Conservation (phyloP, 345 rosid genomes). For the Ceriops tagal region DNA sequence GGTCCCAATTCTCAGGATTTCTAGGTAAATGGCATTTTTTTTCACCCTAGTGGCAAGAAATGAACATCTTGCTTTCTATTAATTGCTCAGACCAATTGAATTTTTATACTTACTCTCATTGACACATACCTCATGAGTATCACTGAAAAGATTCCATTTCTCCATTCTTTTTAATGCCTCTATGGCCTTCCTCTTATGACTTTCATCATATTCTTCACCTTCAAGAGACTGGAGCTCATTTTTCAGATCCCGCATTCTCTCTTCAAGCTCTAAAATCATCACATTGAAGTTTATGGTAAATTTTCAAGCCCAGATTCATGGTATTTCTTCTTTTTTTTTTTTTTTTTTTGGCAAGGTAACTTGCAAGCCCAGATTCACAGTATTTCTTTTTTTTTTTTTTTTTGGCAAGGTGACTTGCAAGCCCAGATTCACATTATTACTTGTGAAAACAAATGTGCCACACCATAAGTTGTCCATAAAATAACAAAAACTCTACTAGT, state of each 20-base stretch:
- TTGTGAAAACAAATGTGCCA: no score
- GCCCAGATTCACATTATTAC: no score
- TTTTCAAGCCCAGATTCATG: constrained; percentile 3
- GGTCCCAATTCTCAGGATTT: no score
- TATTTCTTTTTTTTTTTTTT: no score
- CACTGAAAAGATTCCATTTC: constrained; percentile 92
- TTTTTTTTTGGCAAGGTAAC: no score
- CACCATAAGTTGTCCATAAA: no score
- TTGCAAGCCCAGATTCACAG: background rate
- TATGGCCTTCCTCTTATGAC: constrained; percentile 67
- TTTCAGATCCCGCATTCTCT: constrained; percentile 93
- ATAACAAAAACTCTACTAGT: no score
- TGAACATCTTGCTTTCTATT: background rate
- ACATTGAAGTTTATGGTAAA: constrained; percentile 2
- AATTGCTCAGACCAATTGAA: constrained; percentile 7
- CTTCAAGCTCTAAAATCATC: constrained; percentile 75
- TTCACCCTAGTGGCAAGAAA: no score
- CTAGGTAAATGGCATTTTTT: no score
- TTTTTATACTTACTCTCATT: no score
- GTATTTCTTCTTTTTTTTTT: background rate
- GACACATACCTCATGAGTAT: constrained; percentile 60
- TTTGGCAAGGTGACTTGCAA: no score
- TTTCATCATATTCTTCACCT: constrained; percentile 80
- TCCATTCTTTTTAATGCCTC: constrained; percentile 91
- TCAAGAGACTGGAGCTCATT: constrained; percentile 90